Conservation (phyloP, 805 yeast species). For the Kodamaea leandrae region DNA sequence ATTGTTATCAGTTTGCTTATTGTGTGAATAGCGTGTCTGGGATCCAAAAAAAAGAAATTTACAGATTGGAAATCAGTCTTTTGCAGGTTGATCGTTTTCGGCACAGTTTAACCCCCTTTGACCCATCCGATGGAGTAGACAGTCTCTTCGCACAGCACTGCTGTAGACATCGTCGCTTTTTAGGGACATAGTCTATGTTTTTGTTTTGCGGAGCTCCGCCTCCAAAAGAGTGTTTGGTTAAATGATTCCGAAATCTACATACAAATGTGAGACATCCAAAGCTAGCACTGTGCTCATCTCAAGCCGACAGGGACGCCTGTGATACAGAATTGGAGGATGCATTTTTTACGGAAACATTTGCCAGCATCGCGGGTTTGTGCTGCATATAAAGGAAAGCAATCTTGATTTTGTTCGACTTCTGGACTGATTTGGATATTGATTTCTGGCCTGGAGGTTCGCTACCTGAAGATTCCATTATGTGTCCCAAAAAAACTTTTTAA, state of each 20-base stretch:
- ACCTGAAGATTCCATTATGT: not conserved
- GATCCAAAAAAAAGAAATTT: conserved; percentile 1
- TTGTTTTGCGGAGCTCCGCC: no score
- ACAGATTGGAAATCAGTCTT: not conserved
- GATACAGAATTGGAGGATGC: no score
- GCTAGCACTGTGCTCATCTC: not conserved
- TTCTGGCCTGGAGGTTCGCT: not conserved
- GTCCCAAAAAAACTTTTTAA: conserved; percentile 1
- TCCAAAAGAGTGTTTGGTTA: no score
- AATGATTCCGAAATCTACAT: not conserved
- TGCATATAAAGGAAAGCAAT: no score
- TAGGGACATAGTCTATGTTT: no score
- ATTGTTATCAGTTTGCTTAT: not conserved
- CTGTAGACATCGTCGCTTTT: no score
- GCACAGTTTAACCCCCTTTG: not conserved
- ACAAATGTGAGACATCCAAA: not conserved
- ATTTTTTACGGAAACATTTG: no score
- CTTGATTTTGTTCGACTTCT: not conserved
- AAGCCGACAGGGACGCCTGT: no score
- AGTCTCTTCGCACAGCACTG: not conserved
- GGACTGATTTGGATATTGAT: conserved; percentile 1
- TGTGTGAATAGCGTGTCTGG: not conserved
- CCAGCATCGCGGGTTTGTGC: conserved; percentile 2
- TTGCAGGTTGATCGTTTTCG: not conserved
- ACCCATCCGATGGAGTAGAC: no score